Evolutionary conservation across 169 alveolate species (phyloP).

Genomic region (Cystoisospora suis): DNA sequence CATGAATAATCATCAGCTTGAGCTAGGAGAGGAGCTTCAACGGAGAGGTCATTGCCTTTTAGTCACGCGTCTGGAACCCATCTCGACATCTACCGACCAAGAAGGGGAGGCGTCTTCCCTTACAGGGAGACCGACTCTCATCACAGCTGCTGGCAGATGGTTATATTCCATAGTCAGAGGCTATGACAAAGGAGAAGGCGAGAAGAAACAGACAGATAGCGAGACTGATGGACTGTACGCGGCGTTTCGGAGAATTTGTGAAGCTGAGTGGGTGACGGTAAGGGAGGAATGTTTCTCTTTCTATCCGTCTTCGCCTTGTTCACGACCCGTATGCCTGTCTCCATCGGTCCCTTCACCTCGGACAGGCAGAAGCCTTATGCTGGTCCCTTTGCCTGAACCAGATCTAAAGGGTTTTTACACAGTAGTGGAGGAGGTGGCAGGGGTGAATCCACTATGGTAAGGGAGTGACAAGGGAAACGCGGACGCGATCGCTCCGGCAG

Average conservation of each 20-base stretch:
- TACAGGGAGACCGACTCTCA: too few species aligned
- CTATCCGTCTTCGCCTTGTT: too few species aligned
- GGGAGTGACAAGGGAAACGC: too few species aligned
- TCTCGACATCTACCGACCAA: too few species aligned
- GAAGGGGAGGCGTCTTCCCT: too few species aligned
- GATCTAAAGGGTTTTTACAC: not conserved
- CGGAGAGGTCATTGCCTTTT: conserved; percentile 7
- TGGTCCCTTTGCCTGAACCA: not conserved
- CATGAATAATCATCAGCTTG: conserved; percentile 35
- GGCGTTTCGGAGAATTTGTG: not conserved
- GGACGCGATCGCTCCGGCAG: too few species aligned
- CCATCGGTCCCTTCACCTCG: too few species aligned
- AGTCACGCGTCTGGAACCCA: not conserved
- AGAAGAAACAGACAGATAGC: not conserved
- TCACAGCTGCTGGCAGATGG: too few species aligned
- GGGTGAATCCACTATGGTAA: not conserved
- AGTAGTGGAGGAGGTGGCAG: not conserved
- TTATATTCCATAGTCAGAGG: too few species aligned
- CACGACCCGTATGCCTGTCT: too few species aligned
- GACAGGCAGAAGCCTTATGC: not conserved
- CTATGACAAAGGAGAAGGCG: not conserved
- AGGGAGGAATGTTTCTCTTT: too few species aligned
- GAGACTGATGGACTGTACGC: not conserved
- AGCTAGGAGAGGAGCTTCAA: conserved; percentile 46
- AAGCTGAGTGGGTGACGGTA: not conserved